Conservation (phyloP, 805 yeast genomes). For the Candida tallmaniae region DNA sequence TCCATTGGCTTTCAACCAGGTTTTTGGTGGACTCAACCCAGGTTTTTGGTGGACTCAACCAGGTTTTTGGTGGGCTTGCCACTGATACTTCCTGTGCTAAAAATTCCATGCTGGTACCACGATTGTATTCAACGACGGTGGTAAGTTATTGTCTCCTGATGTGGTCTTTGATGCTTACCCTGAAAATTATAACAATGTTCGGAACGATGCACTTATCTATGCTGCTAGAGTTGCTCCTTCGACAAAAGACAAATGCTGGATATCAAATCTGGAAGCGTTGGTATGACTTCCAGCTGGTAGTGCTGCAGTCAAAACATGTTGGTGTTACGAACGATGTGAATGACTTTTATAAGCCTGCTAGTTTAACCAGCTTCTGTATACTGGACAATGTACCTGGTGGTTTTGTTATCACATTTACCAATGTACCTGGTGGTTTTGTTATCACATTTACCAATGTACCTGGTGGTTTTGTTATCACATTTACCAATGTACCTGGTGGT, state of each 20-base stretch:
- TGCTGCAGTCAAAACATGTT: constrained; percentile 18
- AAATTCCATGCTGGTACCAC: constrained; percentile 19
- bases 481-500: no score
- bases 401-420: constrained; percentile 12
- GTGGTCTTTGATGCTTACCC: constrained; percentile 8
- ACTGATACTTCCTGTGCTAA: constrained; percentile 16
- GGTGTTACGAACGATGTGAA: constrained; percentile 17
- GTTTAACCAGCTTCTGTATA: constrained; percentile 4
- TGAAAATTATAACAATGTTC: constrained; percentile 1
- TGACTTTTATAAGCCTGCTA: constrained; percentile 7
- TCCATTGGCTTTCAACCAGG: constrained; percentile 20
- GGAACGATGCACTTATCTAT: background rate
- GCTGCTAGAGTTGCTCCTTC: constrained; percentile 12
- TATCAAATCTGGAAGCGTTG: constrained; percentile 18
- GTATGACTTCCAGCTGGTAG: constrained; percentile 11
- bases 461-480: no score
- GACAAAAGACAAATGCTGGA: constrained; percentile 14
- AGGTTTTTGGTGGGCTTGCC: no score
- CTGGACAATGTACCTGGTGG: constrained; percentile 14
- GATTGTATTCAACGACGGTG: constrained; percentile 15
- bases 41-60: no score
- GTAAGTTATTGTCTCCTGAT: constrained; percentile 9
- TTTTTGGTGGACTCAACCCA: constrained; percentile 17
- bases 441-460: no score
- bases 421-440: constrained; percentile 30